These are phyloP conservation scores for Pestalotiopsis sp. DNA, from an alignment of 2,329 filamentous ascomycete genomes.

Conservation along the genomic window DNA sequence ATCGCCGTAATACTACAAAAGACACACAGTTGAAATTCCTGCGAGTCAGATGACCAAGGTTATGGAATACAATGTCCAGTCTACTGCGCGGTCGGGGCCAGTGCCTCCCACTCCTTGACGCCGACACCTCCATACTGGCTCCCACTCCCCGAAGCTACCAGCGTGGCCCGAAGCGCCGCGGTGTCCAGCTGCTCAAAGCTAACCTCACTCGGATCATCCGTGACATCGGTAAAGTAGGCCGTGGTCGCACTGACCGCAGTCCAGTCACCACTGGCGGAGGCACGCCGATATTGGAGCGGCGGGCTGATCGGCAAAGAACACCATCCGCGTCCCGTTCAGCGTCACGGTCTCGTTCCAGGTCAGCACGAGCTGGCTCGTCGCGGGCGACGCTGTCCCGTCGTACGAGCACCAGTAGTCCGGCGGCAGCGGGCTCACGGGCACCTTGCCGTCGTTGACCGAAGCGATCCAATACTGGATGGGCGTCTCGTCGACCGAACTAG, in stretches of 20 bases:
- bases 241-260: constrained; percentile 20
- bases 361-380: constrained; percentile 29
- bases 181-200: constrained; percentile 27
- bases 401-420: constrained; percentile 39
- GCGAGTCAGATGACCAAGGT: no score
- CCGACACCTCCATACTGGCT: constrained; percentile 23
- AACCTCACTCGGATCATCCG: constrained; percentile 27
- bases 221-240: constrained; percentile 26
- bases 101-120: constrained; percentile 28
- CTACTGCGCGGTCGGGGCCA: constrained; percentile 14
- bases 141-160: constrained; percentile 23
- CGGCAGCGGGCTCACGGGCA: constrained; percentile 32
- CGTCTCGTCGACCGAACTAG: constrained; percentile 24
- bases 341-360: constrained; percentile 29
- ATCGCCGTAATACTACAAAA: no score
- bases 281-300: constrained; percentile 28
- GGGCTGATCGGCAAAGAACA: constrained; percentile 31
- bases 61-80: background rate
- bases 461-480: constrained; percentile 39
- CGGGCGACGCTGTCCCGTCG: constrained; percentile 29
- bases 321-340: constrained; percentile 29
- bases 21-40: no score
- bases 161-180: constrained; percentile 21
- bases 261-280: constrained; percentile 26
- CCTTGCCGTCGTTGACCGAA: constrained; percentile 32